Base-by-base conservation (phyloP, 768 basidiomycete species). In the Amanita fuliginea region DNA sequence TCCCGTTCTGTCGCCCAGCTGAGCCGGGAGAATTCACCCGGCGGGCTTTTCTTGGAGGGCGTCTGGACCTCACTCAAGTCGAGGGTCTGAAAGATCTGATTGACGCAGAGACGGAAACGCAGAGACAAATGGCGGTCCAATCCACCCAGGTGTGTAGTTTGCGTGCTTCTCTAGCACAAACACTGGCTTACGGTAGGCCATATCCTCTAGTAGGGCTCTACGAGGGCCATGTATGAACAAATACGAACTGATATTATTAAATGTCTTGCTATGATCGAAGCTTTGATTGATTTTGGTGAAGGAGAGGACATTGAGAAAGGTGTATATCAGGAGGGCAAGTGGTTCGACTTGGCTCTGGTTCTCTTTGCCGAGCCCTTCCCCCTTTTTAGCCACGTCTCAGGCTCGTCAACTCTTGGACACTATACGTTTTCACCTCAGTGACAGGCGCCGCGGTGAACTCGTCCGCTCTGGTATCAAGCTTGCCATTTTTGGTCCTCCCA, bases 261-360 rank as follows among this genome's bases (percentile, higher is more conserved):
- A 24, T 85, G 83, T 44, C 75, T 91, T 18, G 81, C 92, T 9
- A 74, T 81, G 53, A 71, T 90, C 3, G 93, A 96, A 64, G 93
- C 92, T 1, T 66, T 94, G 16, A 93, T 96, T 47, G 92, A 95
- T 62, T 96, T 94, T 63, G 89, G 89, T 5, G 92, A 96, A 65
- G 86, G 83, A 11, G 92, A 94, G 58, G 86, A 89, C 32, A 76
- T 94, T 35, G 90, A 93, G 58, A 84, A 85, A n/a, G 81, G 75
- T 7, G 80, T 90, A 16, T 81, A 78, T 55, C 81, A 81, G 8
- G 70, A 76, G 67, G 87, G 91, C 86, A 49, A 3, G 64, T 37
- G 19, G 30, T 42, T 19, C 30, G 24, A 41, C 32, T 21, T 35
- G 18, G 36, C 3, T 33, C 14, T 49, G 40, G 24, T 51, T 30